Base-by-base conservation (phyloP, 306 rosid species). In the Vigna trinervia region DNA sequence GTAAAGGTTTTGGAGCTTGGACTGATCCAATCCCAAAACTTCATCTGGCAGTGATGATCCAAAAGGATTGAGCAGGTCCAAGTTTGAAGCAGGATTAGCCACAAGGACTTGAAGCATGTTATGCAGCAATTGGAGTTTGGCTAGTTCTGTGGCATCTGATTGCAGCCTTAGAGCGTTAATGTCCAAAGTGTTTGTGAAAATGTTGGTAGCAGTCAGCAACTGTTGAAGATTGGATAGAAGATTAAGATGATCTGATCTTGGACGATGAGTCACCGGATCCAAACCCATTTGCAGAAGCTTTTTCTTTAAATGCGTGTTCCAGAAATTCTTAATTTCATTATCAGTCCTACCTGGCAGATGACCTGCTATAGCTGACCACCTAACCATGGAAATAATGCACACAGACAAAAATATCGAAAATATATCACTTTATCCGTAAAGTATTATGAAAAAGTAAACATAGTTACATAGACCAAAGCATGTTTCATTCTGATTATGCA, bases 301-400 rank as follows among this genome's bases (percentile, higher is more conserved):
- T 70, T 89, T 92, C 90, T 84, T 92, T 23, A 92, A 28, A 70
- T 87, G 92, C 0, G 97, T 92, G 81, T 92, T 92, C 97, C 97
- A 92, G 10, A 88, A 92, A 56, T 92, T 92, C 83, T 92, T 92
- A 12, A 92, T 89, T 68, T 92, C 97, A 58, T 92, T 92, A 38
- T 92, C 97, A 3, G 96, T 92, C 71, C 97, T 77, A 8, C 97
- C 93, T 17, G 97, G 96, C 45, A 90, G 86, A 89, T 89, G 89
- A 38, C 88, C 87, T 23, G 97, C 97, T 85, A 90, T 92, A 0
- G 89, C 82, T 1, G 97, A 86, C 97, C 97, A 92, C 89, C 97
- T 90, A 74, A 48, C 39, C 11, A 51, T 54, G 14, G 11, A 79
- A 48, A 48, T 15, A 64, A n/a, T 51, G 50, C 51, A 38, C 41